Conservation (phyloP, 1,284 basidiomycete genomes). For the Moesziomyces sp. region DNA sequence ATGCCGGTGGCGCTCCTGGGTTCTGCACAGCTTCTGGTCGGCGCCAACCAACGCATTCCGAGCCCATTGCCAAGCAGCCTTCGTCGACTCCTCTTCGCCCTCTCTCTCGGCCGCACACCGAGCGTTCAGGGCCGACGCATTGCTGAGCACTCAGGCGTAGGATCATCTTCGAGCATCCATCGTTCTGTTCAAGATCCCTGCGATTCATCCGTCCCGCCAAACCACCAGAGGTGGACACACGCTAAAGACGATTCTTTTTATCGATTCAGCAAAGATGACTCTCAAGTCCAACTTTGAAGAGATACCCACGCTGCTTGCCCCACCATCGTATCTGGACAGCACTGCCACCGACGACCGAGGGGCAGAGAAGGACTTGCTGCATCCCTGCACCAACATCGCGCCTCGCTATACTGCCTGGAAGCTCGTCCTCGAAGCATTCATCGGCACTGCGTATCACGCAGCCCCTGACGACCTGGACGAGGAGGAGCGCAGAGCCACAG, state of each 20-base stretch:
- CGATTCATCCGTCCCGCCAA: no score
- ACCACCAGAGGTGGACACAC: neutral
- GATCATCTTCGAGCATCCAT: no score
- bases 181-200: no score
- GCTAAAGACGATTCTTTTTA: no score
- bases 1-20: constrained; percentile 1
- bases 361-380: neutral
- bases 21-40: constrained; percentile 1
- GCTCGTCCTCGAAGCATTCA: constrained; percentile 11
- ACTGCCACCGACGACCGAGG: neutral
- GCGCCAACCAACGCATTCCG: no score
- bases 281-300: constrained; percentile 42
- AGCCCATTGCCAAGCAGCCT: no score
- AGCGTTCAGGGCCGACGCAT: no score
- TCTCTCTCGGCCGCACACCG: no score
- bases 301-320: constrained; percentile 25
- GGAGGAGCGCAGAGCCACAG: constrained; percentile 27
- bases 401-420: constrained; percentile 27
- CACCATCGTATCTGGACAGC: constrained; percentile 40
- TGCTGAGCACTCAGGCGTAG: no score
- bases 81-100: no score
- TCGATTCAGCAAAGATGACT: constrained; percentile 7
- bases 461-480: constrained; percentile 10
- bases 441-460: neutral
- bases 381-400: constrained; percentile 10